These are phyloP conservation scores for Cardamine chenopodiifolia DNA, from an alignment of 345 rosid species.

Conservation along the genomic window DNA sequence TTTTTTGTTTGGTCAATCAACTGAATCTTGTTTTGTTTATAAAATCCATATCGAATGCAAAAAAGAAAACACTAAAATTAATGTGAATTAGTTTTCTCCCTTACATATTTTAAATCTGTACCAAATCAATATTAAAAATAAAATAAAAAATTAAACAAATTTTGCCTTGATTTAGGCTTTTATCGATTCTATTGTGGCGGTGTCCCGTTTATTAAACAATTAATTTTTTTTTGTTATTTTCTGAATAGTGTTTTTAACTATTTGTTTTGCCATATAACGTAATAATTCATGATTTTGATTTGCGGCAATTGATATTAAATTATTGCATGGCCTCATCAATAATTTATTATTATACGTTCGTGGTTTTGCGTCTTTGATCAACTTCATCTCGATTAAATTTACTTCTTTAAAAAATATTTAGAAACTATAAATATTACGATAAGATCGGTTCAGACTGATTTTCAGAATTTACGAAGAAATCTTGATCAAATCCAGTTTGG, in stretches of 20 bases:
- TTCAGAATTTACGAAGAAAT: neutral
- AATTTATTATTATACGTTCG: neutral
- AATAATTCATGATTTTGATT: neutral
- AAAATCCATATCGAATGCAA: neutral
- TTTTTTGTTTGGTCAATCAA: no score
- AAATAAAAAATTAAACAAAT: no score
- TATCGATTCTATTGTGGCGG: conserved; percentile 16
- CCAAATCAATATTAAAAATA: no score
- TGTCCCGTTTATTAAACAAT: neutral
- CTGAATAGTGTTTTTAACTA: neutral
- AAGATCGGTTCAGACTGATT: neutral
- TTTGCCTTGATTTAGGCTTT: no score
- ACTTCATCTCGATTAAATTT: neutral
- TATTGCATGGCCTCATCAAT: neutral
- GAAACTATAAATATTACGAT: neutral
- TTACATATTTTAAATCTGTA: no score
- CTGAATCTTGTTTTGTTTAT: neutral
- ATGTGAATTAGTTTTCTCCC: neutral
- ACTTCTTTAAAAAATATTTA: no score
- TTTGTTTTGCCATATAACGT: neutral
- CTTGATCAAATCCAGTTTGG: neutral
- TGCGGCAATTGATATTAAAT: neutral
- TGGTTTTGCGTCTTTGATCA: neutral
- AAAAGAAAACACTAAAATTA: no score
- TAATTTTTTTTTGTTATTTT: neutral